Conservation (phyloP, 2,329 filamentous ascomycete species). For the Nakataea oryzae region DNA sequence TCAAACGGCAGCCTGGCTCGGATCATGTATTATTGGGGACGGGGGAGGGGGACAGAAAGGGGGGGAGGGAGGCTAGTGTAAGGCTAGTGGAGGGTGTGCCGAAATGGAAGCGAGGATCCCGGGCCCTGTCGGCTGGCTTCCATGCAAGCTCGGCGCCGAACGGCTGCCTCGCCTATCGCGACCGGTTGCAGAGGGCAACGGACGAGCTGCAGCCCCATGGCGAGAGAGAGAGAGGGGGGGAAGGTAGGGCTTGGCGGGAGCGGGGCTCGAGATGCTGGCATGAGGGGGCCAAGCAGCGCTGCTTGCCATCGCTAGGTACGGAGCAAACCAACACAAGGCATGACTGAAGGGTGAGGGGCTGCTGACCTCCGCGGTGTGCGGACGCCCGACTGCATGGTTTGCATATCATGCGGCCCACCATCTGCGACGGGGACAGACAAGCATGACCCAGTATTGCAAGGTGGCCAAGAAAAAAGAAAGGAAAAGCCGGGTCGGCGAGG, state of each 20-base stretch:
- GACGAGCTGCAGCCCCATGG: too few species aligned
- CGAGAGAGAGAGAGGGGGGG: too few species aligned
- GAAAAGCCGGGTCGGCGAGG: background rate
- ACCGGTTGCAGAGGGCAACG: background rate
- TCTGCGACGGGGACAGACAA: background rate
- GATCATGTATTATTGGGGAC: background rate
- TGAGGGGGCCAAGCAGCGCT: too few species aligned
- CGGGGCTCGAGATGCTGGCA: background rate
- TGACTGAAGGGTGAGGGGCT: background rate
- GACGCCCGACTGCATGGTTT: background rate
- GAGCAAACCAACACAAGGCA: background rate
- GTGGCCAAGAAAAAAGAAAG: too few species aligned
- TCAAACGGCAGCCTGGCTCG: background rate
- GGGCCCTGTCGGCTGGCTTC: too few species aligned
- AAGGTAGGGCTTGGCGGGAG: too few species aligned
- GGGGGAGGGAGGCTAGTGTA: background rate
- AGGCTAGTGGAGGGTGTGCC: background rate
- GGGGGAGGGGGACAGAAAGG: conserved; percentile 5
- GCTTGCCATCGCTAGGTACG: too few species aligned
- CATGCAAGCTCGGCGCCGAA: background rate
- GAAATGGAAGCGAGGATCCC: background rate
- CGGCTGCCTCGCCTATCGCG: background rate
- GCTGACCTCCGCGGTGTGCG: background rate
- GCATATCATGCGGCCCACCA: too few species aligned
- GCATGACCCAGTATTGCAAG: background rate